Evolutionary conservation across 148 eudicot genomes (phyloP).

Genomic region (Rhododendron williamsianum): DNA sequence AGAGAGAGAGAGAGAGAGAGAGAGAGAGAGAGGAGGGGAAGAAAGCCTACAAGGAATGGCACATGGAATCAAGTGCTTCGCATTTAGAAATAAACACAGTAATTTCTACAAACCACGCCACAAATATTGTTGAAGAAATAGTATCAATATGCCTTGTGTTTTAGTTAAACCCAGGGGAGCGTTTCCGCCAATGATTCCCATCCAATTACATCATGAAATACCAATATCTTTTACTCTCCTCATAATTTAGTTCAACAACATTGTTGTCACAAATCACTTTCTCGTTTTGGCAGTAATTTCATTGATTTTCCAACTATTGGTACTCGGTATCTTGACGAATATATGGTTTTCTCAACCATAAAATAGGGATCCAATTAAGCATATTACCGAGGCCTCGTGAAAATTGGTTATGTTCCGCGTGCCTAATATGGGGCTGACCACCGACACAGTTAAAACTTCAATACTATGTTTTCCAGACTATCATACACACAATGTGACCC

Average conservation of each 20-base stretch:
- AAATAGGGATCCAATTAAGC: neutral
- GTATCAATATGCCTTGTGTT: neutral
- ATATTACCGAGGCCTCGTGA: neutral
- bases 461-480: neutral
- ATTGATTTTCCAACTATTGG: neutral
- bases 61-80: neutral
- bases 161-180: neutral
- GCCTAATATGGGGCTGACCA: neutral
- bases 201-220: neutral
- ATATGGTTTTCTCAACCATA: neutral
- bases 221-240: neutral
- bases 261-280: neutral
- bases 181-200: neutral
- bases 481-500: neutral
- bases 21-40: neutral
- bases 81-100: neutral
- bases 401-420: neutral
- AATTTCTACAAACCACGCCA: neutral
- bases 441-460: neutral
- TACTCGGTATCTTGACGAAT: neutral
- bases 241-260: neutral
- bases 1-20: neutral
- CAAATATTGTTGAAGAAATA: neutral
- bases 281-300: neutral
- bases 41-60: neutral